Evolutionary conservation across 1,284 basidiomycete genomes (phyloP).

Genomic region (Fomitopsis schrenkii): DNA sequence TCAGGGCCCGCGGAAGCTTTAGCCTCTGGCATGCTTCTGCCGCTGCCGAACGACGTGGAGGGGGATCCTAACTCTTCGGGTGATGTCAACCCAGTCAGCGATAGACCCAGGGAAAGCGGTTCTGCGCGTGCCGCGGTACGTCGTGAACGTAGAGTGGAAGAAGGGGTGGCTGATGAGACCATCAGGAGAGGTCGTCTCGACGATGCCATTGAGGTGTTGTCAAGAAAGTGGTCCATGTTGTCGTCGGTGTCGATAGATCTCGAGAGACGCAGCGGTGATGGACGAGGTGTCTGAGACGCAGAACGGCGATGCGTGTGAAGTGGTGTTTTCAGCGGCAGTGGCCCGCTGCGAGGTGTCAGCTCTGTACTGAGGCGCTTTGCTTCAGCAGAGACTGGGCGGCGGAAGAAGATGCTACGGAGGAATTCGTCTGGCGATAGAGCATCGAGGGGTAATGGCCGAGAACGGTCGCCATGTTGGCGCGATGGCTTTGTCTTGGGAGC

Average conservation of each 20-base stretch:
- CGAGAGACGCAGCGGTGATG: slow-evolving; percentile 3
- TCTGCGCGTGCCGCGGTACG: slow-evolving; percentile 22
- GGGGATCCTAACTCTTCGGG: slow-evolving; percentile 10
- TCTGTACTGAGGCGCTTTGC: slow-evolving; percentile 32
- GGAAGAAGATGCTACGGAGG: slow-evolving; percentile 51
- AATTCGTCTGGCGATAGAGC: slow-evolving; percentile 33
- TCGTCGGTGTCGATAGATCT: slow-evolving; percentile 11
- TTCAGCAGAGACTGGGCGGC: slow-evolving; percentile 28
- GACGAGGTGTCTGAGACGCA: slow-evolving; percentile 15
- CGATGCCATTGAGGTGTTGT: slow-evolving; percentile 23
- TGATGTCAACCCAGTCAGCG: slow-evolving; percentile 12
- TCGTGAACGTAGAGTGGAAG: slow-evolving; percentile 22
- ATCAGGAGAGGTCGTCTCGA: slow-evolving; percentile 20
- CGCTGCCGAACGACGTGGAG: not conserved
- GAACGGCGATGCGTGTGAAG: slow-evolving; percentile 16
- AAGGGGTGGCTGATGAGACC: slow-evolving; percentile 9
- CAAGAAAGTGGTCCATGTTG: slow-evolving; percentile 17
- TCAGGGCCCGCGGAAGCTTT: slow-evolving; percentile 6
- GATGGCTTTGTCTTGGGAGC: slow-evolving; percentile 20
- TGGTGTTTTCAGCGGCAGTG: slow-evolving; percentile 4
- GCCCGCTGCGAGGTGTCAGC: slow-evolving; percentile 10
- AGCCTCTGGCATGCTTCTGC: slow-evolving; percentile 4
- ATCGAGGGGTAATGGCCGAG: slow-evolving; percentile 3
- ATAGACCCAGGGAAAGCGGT: slow-evolving; percentile 16
- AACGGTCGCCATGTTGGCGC: not conserved